phyloP scores from a whole-genome alignment of 495 filamentous ascomycete species.

The Neurospora terricola region DNA sequence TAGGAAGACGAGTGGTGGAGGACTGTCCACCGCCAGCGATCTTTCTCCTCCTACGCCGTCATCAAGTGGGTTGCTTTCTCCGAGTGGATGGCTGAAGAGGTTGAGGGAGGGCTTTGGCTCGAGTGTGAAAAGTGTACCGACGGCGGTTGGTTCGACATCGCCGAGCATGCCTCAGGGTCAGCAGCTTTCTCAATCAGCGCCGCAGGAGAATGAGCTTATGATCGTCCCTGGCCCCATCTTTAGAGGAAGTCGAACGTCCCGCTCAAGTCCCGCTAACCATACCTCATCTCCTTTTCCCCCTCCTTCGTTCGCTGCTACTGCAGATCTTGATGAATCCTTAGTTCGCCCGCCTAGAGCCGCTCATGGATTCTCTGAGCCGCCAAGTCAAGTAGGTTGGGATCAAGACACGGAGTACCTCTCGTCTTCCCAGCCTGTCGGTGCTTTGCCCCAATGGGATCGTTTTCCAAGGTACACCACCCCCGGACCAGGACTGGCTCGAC shows the following conservation, averaged over 20 bases:
- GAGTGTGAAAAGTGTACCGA: background rate
- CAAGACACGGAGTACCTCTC: constrained; percentile 14
- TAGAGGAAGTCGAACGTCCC: constrained; percentile 17
- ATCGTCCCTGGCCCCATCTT: constrained; percentile 14
- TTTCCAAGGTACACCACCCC: background rate
- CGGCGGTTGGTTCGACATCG: constrained; percentile 1
- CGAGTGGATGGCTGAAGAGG: background rate
- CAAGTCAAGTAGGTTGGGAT: background rate
- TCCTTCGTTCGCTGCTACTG: constrained; percentile 13
- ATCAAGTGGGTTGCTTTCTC: background rate
- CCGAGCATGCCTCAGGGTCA: background rate
- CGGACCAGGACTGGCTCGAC: background rate
- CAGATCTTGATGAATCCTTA: background rate
- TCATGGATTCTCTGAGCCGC: background rate
- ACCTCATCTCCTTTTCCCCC: constrained; percentile 19
- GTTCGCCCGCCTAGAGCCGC: background rate
- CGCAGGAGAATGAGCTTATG: constrained; percentile 1
- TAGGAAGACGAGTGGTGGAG: constrained; percentile 10
- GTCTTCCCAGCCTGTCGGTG: constrained; percentile 15
- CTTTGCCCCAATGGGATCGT: background rate
- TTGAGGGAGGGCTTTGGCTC: background rate
- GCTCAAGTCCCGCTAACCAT: constrained; percentile 16
- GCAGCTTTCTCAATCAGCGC: background rate
- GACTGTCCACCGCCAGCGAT: background rate
- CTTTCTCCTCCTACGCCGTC: background rate